Percentiles rank a stretch among this genome's conserved stretches.
Conservation (phyloP, 805 yeast species). For the Zygotorulaspora chibaensis region DNA sequence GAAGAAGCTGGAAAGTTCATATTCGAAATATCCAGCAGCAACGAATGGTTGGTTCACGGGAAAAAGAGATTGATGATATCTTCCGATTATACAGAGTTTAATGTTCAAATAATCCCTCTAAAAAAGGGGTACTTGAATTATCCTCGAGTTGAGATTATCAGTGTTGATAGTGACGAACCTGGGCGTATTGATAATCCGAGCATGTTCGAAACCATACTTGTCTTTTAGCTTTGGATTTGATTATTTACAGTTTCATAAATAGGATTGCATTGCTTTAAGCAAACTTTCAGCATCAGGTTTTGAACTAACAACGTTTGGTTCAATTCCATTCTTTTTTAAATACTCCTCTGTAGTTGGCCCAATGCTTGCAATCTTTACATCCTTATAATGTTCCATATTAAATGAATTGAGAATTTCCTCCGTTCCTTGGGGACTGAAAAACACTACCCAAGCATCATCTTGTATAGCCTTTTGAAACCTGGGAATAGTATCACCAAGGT, state of each 20-base stretch:
- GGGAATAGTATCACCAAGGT: constrained; percentile 43
- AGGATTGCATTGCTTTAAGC: constrained; percentile 33
- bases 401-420: constrained; percentile 51
- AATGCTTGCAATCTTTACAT: constrained; percentile 64
- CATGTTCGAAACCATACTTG: constrained; percentile 62
- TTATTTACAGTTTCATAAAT: constrained; percentile 20
- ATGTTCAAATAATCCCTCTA: constrained; percentile 63
- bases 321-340: constrained; percentile 47
- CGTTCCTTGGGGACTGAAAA: constrained; percentile 91
- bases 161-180: constrained; percentile 34
- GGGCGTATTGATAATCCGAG: constrained; percentile 65
- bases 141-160: constrained; percentile 55
- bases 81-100: constrained; percentile 30
- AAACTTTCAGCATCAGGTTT: constrained; percentile 69
- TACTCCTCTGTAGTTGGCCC: constrained; percentile 87
- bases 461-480: constrained; percentile 30
- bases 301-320: constrained; percentile 58
- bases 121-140: constrained; percentile 66
- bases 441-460: constrained; percentile 60
- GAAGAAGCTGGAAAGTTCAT: constrained; percentile 31
- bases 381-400: constrained; percentile 9
- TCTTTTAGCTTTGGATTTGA: constrained; percentile 49
- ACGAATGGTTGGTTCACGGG: constrained; percentile 85
- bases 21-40: constrained; percentile 46
- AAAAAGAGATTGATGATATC: constrained; percentile 50